Evolutionary conservation across 139 green algal genomes (phyloP).

Genomic region (Picochlorum sp.): DNA sequence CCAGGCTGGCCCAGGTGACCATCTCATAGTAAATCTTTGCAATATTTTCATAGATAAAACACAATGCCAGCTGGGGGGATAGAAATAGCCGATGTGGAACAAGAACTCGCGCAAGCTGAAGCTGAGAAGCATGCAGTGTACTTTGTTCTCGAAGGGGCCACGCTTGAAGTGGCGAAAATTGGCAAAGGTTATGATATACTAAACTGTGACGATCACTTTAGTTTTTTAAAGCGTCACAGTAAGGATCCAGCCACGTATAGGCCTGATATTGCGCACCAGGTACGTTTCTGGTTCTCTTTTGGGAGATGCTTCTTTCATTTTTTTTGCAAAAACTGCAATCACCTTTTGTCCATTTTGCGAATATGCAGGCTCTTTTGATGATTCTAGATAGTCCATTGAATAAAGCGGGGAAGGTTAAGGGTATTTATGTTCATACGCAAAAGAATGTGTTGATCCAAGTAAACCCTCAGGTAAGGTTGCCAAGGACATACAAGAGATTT

Average conservation of each 20-base stretch:
- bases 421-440: conserved; percentile 76
- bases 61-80: conserved; percentile 30
- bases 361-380: conserved; percentile 61
- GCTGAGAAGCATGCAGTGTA: conserved; percentile 47
- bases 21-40: too few relatives aligned
- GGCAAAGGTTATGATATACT: conserved; percentile 87
- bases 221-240: conserved; percentile 73
- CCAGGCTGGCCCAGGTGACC: too few relatives aligned
- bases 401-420: conserved; percentile 85
- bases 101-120: conserved; percentile 25
- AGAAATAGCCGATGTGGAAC: conserved; percentile 34
- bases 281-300: background rate
- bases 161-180: conserved; percentile 84
- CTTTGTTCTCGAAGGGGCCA: conserved; percentile 89
- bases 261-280: conserved; percentile 94
- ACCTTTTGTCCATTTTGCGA: conserved; percentile 1
- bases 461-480: conserved; percentile 82
- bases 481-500: conserved; percentile 91
- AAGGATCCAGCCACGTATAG: conserved; percentile 80
- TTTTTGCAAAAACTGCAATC: background rate
- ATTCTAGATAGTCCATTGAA: conserved; percentile 93
- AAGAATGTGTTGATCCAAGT: conserved; percentile 91
- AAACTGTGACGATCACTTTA: conserved; percentile 93
- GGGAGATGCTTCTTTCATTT: background rate
- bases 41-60: too few relatives aligned